phyloP scores from a whole-genome alignment of 2,329 filamentous ascomycete species.

The Leptographium flavum region DNA sequence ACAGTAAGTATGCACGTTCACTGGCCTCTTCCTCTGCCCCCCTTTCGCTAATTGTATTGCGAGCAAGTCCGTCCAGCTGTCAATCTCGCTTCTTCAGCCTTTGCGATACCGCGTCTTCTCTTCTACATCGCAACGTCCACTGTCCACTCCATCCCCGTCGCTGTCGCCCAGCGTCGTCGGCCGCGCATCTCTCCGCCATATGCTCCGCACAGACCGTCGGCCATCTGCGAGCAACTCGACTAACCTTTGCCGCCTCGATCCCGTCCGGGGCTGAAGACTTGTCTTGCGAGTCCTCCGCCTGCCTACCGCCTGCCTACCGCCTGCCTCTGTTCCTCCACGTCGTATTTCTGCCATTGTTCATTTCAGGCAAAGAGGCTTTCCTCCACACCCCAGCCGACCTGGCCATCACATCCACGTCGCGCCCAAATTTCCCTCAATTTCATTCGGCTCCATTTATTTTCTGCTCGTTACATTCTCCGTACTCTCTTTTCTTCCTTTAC shows the following conservation, averaged over 20 bases:
- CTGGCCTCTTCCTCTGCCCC: not conserved
- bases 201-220: not conserved
- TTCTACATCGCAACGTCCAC: not conserved
- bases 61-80: not conserved
- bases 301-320: too few species aligned
- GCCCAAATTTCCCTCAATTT: slow-evolving; percentile 3
- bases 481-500: slow-evolving; percentile 14
- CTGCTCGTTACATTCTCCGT: not conserved
- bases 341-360: slow-evolving; percentile 1
- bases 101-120: not conserved
- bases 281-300: not conserved
- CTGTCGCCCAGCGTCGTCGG: too few species aligned
- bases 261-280: not conserved
- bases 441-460: not conserved
- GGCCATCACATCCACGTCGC: slow-evolving; percentile 1
- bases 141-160: too few species aligned
- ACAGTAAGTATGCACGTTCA: not conserved
- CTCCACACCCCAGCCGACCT: not conserved
- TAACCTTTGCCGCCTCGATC: not conserved
- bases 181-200: not conserved
- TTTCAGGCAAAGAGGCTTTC: slow-evolving; percentile 1
- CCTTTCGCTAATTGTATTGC: not conserved
- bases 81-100: slow-evolving; percentile 2
- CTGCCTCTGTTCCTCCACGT: not conserved
- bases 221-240: too few species aligned